Percentiles rank a stretch among this genome's conserved stretches.
Conservation (phyloP, 2,329 filamentous ascomycete genomes). For the Aspergillus udagawae region DNA sequence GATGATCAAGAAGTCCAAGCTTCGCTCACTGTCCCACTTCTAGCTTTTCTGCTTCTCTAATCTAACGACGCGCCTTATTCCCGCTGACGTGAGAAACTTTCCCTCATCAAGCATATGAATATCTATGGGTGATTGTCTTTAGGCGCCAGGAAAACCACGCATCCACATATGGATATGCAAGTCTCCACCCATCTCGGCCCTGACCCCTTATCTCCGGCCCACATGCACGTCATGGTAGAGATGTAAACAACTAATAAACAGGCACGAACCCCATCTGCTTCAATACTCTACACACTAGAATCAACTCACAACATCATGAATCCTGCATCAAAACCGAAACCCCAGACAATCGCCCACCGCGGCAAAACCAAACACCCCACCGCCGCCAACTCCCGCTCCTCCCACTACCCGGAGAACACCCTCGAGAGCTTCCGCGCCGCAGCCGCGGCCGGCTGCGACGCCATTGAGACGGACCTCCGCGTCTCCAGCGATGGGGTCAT, state of each 20-base stretch:
- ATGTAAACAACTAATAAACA: background rate
- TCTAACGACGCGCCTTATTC: background rate
- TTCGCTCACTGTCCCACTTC: background rate
- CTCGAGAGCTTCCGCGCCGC: constrained; percentile 74
- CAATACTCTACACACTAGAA: background rate
- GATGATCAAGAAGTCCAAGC: no score
- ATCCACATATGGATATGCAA: background rate
- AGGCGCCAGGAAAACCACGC: background rate
- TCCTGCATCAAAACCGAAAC: constrained; percentile 16
- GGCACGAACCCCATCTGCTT: no score
- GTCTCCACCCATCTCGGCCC: background rate
- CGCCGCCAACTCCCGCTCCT: background rate
- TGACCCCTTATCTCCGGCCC: background rate
- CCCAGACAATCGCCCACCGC: constrained; percentile 40
- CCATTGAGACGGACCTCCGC: constrained; percentile 85
- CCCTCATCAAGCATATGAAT: background rate
- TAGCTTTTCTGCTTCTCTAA: background rate
- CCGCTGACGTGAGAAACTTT: background rate
- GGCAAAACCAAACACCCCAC: constrained; percentile 52
- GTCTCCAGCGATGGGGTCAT: constrained; percentile 77
- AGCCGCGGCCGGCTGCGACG: constrained; percentile 69
- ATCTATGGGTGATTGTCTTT: background rate
- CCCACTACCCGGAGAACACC: constrained; percentile 73
- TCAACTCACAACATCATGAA: background rate
- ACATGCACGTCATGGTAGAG: background rate